Evolutionary conservation across 1,284 basidiomycete genomes (phyloP), one percentile per base, ranked within the genome.

Genomic region (Pseudozyma thailandica): DNA sequence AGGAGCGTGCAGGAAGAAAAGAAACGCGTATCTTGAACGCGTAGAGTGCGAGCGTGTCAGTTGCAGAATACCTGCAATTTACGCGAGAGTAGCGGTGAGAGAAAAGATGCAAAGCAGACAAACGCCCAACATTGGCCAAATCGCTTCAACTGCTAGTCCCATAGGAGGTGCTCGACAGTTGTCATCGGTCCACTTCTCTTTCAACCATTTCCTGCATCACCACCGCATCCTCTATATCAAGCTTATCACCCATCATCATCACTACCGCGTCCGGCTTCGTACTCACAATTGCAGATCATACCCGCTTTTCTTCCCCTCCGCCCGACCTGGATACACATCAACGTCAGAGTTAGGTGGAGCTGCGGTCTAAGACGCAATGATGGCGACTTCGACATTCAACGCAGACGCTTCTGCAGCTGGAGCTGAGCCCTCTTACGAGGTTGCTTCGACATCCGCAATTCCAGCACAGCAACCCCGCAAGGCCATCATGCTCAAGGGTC

Each of bases 401-500:
- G 9, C 28, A 31, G 33, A 44, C 2, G 33, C 39, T 8, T 31
- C 39, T 35, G 33, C 15, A 8, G 30, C 10, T 20, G 3, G 30
- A 51, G 13, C 30, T 15, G 37, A 45, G 21, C 27, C 50, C 39
- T 38, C 41, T 38, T 45, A 20, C 21, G 33, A 33, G 12, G 20
- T 38, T 16, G 52, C 49, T 21, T 57, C 52, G 33, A 33, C 57
- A 4, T 58, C 57, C 0, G 20, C 44, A 21, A 27, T 37, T 5
- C 28, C 54, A 13, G 30, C 31, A 30, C 37, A 21, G 13, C 57
- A 50, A n/a, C 50, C 58, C 16, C 52, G 62, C 26, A 60, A 61
- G 21, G 79, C 79, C 2, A 57, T 80, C 20, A 69, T 79, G 52
- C 69, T 80, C 58, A 80, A 77, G 43, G 79, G 79, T 4, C 79